These are phyloP conservation scores for Apiospora hydei DNA, from an alignment of 2,329 filamentous ascomycete species.

Conservation along the genomic window DNA sequence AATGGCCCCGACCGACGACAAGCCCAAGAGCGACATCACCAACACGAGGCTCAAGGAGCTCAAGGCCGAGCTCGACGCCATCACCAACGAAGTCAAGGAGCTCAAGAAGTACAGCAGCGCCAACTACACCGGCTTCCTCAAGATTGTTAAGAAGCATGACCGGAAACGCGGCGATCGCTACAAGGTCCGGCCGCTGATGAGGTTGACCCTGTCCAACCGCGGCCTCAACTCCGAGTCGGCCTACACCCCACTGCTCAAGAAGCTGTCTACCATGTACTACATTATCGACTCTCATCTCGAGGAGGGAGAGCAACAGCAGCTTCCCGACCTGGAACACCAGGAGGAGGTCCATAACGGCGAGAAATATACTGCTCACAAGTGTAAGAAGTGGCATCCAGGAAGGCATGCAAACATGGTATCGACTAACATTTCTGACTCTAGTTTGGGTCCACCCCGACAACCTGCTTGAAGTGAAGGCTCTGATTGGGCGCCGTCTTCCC, in stretches of 20 bases:
- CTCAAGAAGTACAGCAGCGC: constrained; percentile 94
- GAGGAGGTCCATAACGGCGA: constrained; percentile 70
- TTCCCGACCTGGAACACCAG: constrained; percentile 57
- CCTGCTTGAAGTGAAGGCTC: constrained; percentile 94
- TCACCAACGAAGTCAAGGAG: constrained; percentile 90
- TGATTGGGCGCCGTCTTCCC: constrained; percentile 88
- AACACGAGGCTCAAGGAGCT: constrained; percentile 71
- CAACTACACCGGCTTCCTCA: constrained; percentile 97
- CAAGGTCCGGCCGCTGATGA: constrained; percentile 88
- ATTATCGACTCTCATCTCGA: constrained; percentile 88
- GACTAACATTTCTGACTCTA: constrained; percentile 39
- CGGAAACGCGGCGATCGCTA: constrained; percentile 87
- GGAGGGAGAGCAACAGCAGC: constrained; percentile 53
- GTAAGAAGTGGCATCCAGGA: constrained; percentile 53
- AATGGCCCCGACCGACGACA: constrained; percentile 73
- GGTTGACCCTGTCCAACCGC: constrained; percentile 84
- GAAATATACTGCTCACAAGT: constrained; percentile 86
- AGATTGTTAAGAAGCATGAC: constrained; percentile 99
- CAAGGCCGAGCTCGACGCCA: constrained; percentile 80
- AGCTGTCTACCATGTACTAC: constrained; percentile 94
- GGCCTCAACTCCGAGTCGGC: constrained; percentile 93
- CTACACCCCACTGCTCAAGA: constrained; percentile 88
- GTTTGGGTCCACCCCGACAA: constrained; percentile 98
- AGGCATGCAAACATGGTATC: neutral
- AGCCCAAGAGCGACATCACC: constrained; percentile 57